phyloP scores from a whole-genome alignment of 2,329 filamentous ascomycete genomes.

The Monosporascus cannonballus region DNA sequence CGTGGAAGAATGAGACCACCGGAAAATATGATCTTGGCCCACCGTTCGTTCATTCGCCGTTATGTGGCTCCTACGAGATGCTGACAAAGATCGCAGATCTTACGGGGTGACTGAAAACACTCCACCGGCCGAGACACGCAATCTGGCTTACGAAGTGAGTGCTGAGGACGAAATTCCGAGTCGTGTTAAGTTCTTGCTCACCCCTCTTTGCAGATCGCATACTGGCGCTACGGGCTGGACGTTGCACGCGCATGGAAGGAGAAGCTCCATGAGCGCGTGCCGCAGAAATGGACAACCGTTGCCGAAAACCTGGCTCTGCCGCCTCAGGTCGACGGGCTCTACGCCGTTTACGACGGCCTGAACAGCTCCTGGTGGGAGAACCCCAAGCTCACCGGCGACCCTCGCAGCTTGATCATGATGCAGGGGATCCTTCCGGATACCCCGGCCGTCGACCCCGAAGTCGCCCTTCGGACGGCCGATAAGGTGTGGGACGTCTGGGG shows the following conservation, averaged over 20 bases:
- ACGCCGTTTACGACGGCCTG: slow-evolving; percentile 41
- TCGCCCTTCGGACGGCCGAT: slow-evolving; percentile 30
- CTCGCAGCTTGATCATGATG: slow-evolving; percentile 39
- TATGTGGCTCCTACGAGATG: background rate
- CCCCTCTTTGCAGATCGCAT: slow-evolving; percentile 24
- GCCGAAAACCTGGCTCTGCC: slow-evolving; percentile 36
- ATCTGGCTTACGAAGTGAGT: slow-evolving; percentile 40
- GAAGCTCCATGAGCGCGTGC: slow-evolving; percentile 31
- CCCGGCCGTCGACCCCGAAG: slow-evolving; percentile 28
- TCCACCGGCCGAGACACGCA: slow-evolving; percentile 37
- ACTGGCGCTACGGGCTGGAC: slow-evolving; percentile 45
- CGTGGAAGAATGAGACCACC: slow-evolving; percentile 24
- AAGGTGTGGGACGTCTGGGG: slow-evolving; percentile 35
- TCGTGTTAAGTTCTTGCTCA: background rate
- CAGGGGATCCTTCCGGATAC: slow-evolving; percentile 38
- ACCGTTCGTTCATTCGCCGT: slow-evolving; percentile 21
- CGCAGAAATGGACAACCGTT: slow-evolving; percentile 34
- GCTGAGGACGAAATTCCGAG: background rate
- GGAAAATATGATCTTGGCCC: slow-evolving; percentile 37
- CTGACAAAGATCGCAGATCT: slow-evolving; percentile 19
- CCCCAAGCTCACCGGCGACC: slow-evolving; percentile 30
- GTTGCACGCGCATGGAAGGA: slow-evolving; percentile 37
- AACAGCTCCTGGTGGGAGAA: slow-evolving; percentile 37
- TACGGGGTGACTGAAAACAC: slow-evolving; percentile 47
- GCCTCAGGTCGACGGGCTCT: slow-evolving; percentile 35